Percentiles rank a stretch among this genome's conserved stretches.
Conservation (phyloP, 345 rosid genomes). For the Eucalyptus pauciflora region DNA sequence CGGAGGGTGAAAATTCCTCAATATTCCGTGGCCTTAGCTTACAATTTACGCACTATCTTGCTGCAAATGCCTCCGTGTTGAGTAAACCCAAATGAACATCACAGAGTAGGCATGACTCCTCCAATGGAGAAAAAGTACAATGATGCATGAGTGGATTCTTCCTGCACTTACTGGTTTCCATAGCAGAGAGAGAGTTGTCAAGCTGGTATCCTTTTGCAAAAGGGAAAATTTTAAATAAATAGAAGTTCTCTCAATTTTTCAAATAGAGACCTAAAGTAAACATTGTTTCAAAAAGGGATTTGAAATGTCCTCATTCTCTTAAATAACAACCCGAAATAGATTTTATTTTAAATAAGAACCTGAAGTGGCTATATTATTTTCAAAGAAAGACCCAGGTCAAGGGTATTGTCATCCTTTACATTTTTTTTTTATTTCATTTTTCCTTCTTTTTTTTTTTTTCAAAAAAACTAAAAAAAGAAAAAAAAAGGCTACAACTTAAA, state of each 20-base stretch:
- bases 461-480: too few species aligned
- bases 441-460: too few species aligned
- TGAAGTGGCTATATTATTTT: rapidly evolving
- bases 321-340: rapidly evolving
- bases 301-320: rapidly evolving
- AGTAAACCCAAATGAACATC: not conserved
- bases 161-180: not conserved
- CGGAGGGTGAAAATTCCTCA: not conserved
- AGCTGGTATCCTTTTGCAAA: not conserved
- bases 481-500: too few species aligned
- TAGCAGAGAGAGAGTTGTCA: not conserved
- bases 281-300: rapidly evolving
- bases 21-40: not conserved
- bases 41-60: not conserved
- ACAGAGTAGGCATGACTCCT: not conserved
- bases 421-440: too few species aligned
- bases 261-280: too few species aligned
- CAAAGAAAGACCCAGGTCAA: rapidly evolving
- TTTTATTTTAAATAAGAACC: too few species aligned
- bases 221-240: too few species aligned
- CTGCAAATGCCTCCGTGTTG: not conserved
- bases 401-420: too few species aligned
- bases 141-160: not conserved
- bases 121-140: not conserved
- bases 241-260: too few species aligned